Conservation (phyloP, 345 rosid species). For the Eutrema japonicum region DNA sequence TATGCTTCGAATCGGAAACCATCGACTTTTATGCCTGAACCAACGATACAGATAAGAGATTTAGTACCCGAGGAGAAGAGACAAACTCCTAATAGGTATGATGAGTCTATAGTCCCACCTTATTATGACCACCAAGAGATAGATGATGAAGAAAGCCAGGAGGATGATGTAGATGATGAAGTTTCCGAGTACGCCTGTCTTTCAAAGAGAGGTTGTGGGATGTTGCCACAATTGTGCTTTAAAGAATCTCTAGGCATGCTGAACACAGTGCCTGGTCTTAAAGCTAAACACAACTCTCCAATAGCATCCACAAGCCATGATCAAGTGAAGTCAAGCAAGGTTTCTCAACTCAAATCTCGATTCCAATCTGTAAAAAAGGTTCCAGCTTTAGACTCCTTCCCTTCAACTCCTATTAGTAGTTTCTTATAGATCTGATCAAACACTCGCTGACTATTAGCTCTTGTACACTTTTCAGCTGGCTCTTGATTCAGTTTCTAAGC, state of each 20-base stretch:
- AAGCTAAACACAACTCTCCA: slow-evolving; percentile 50
- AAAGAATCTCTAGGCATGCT: slow-evolving; percentile 61
- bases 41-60: slow-evolving; percentile 50
- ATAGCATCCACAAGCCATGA: slow-evolving; percentile 41
- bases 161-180: slow-evolving; percentile 51
- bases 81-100: slow-evolving; percentile 34
- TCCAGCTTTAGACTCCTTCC: slow-evolving; percentile 24
- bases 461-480: slow-evolving; percentile 52
- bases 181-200: slow-evolving; percentile 47
- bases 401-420: slow-evolving; percentile 10
- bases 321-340: slow-evolving; percentile 51
- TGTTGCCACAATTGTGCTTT: slow-evolving; percentile 71
- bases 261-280: slow-evolving; percentile 66
- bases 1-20: slow-evolving; percentile 65
- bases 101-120: slow-evolving; percentile 39
- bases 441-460: slow-evolving; percentile 3
- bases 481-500: slow-evolving; percentile 48
- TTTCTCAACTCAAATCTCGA: slow-evolving; percentile 48
- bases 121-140: slow-evolving; percentile 44
- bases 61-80: slow-evolving; percentile 42
- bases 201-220: slow-evolving; percentile 72
- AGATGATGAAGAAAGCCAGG: slow-evolving; percentile 55
- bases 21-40: slow-evolving; percentile 46
- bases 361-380: slow-evolving; percentile 61
- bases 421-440: slow-evolving; percentile 7